These are phyloP conservation scores for Arxiozyma bovina DNA, from an alignment of 1,139 yeast genomes.

Conservation along the genomic window DNA sequence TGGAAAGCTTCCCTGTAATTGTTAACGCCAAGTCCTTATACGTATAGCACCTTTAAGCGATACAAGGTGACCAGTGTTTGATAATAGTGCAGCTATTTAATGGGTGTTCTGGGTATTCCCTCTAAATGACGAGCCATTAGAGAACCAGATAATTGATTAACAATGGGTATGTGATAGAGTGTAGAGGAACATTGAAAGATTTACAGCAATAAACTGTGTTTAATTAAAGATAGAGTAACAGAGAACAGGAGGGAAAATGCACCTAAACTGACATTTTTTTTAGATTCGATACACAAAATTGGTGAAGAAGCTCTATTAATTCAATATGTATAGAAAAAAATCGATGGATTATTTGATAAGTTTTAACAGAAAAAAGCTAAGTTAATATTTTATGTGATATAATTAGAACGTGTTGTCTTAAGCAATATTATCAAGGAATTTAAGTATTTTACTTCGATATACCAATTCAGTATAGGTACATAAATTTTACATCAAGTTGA, in stretches of 20 bases:
- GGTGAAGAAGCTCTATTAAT: too few relatives aligned
- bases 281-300: too few relatives aligned
- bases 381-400: too few relatives aligned
- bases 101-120: neutral
- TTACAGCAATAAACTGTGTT: neutral
- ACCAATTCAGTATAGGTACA: too few relatives aligned
- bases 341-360: too few relatives aligned
- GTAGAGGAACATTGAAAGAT: neutral
- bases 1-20: neutral
- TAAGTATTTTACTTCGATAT: too few relatives aligned
- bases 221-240: too few relatives aligned
- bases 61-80: neutral
- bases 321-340: too few relatives aligned
- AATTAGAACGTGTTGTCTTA: neutral
- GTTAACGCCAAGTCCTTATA: neutral
- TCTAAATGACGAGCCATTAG: neutral
- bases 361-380: too few relatives aligned
- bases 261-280: neutral
- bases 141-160: constrained; percentile 7
- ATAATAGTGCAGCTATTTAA: neutral
- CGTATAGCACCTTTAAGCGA: neutral
- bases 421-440: too few relatives aligned
- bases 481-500: too few relatives aligned
- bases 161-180: constrained; percentile 5
- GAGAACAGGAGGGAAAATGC: neutral